A percentile compares a stretch with the other conserved stretches of the same genome.
phyloP scores from a whole-genome alignment of 345 rosid species.

The Sisymbrium irio region DNA sequence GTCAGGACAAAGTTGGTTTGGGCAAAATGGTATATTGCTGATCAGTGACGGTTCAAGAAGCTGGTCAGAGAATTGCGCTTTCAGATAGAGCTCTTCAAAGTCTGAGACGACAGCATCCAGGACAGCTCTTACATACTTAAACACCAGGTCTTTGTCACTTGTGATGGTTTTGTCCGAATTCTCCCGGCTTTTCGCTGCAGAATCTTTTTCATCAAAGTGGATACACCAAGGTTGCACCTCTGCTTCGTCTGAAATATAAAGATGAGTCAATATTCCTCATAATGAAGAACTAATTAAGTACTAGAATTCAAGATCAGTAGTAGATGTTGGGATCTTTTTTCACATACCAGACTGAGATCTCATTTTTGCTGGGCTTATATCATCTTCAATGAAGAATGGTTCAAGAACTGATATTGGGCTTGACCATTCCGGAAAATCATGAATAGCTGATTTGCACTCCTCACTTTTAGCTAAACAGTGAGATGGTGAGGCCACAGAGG shows the following conservation, averaged over 20 bases:
- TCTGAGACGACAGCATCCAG: slow-evolving; percentile 51
- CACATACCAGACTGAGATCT: slow-evolving; percentile 56
- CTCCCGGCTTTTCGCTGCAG: slow-evolving; percentile 20
- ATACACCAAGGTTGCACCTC: slow-evolving; percentile 57
- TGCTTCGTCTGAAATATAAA: slow-evolving; percentile 49
- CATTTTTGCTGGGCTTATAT: slow-evolving; percentile 58
- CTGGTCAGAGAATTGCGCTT: slow-evolving; percentile 61
- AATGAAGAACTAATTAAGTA: neutral
- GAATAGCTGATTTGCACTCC: slow-evolving; percentile 43
- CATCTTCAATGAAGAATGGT: slow-evolving; percentile 61
- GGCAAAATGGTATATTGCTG: slow-evolving; percentile 54
- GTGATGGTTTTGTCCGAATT: slow-evolving; percentile 34
- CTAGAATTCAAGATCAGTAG: slow-evolving; percentile 6
- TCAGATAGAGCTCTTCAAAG: slow-evolving; percentile 68
- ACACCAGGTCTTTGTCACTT: slow-evolving; percentile 50
- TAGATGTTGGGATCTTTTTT: neutral
- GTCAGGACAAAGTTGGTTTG: slow-evolving; percentile 56
- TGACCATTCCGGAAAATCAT: slow-evolving; percentile 57
- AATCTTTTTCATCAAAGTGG: slow-evolving; percentile 58
- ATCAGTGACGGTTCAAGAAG: slow-evolving; percentile 63
- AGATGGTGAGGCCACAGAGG: slow-evolving; percentile 44
- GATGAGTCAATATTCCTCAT: slow-evolving; percentile 32
- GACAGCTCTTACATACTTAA: slow-evolving; percentile 53
- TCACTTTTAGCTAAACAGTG: slow-evolving; percentile 41
- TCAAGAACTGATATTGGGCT: slow-evolving; percentile 97